Base-by-base conservation (phyloP, 1,284 basidiomycete species). In the Cryptococcus sp. region DNA sequence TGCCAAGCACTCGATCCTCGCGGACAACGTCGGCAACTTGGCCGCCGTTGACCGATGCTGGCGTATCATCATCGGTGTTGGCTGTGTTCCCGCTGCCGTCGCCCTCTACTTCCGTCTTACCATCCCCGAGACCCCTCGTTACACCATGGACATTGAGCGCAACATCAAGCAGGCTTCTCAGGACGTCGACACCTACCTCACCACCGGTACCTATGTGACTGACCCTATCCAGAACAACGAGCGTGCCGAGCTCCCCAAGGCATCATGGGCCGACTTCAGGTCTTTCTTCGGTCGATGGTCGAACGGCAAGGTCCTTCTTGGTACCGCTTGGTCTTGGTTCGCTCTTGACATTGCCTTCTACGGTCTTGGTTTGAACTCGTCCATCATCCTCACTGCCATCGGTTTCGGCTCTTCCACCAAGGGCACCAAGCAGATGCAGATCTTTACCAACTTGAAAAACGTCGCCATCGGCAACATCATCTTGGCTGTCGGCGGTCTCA, bases 91-190 rank as follows among this genome's bases (percentile, higher is more conserved):
- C 48, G 80, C 72, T 20, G 64, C 63, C 59, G 67, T 78, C 43
- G 79, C 80, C n/a, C 75, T 81, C 51, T 83, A 83, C 78, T 83
- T 82, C 79, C 81, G 78, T 56, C 58, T 77, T 38, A 80, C 80
- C 40, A 81, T 81, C 62, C 78, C 81, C 60, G 82, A 82, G 70
- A 83, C 82, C 16, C 70, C 90, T 40, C 88, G 90, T 66, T 94
- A 89, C 83, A 93, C 90, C 59, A 90, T 93, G 86, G 90, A 92
- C 79, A 85, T 93, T 66, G 89, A 92, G 79, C 86, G 89, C 60
- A 90, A 92, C 78, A 83, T 91, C 62, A 81, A 84, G 67, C 86
- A 88, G 70, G 89, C 89, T 11, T 70, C 84, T 15, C 79, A 83
- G 54, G 88, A 90, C 72, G 87, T 88, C 63, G 66, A 76, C 65